Percentiles rank a stretch among this genome's conserved stretches.
Evolutionary conservation across 1,284 basidiomycete genomes (phyloP).

Genomic region (Schizopora paradoxa): DNA sequence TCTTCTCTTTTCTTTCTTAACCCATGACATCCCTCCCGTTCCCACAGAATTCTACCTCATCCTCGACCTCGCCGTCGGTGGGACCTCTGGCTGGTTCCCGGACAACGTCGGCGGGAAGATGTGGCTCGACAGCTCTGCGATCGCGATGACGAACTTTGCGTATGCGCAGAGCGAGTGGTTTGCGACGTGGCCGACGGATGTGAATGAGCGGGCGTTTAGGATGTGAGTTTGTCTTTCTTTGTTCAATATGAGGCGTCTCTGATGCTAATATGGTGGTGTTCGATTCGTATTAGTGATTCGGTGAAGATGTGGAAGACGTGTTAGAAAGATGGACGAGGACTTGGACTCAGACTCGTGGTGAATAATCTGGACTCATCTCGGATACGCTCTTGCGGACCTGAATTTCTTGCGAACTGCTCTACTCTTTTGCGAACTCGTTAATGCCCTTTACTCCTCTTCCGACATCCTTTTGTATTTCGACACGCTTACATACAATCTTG

Average conservation of each 20-base stretch:
- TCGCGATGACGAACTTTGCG: slow-evolving; percentile 27
- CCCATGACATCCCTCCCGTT: no score
- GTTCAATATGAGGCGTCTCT: neutral
- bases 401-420: neutral
- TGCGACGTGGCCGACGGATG: slow-evolving; percentile 28
- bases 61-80: slow-evolving; percentile 36
- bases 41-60: slow-evolving; percentile 38
- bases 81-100: slow-evolving; percentile 40
- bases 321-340: neutral
- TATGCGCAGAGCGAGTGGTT: slow-evolving; percentile 30
- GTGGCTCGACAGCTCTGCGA: slow-evolving; percentile 32
- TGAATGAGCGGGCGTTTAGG: slow-evolving; percentile 32
- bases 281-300: slow-evolving; percentile 2
- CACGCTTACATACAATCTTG: no score
- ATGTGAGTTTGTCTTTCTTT: slow-evolving; percentile 20
- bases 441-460: neutral
- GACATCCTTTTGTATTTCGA: neutral
- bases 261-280: neutral
- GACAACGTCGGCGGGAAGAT: slow-evolving; percentile 35
- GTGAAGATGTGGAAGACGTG: slow-evolving; percentile 19
- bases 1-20: slow-evolving; percentile 3
- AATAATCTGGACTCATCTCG: neutral
- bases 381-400: neutral
- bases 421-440: neutral
- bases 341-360: neutral